These are phyloP conservation scores for Daedalea quercina DNA, from an alignment of 768 basidiomycete genomes.

Conservation along the genomic window DNA sequence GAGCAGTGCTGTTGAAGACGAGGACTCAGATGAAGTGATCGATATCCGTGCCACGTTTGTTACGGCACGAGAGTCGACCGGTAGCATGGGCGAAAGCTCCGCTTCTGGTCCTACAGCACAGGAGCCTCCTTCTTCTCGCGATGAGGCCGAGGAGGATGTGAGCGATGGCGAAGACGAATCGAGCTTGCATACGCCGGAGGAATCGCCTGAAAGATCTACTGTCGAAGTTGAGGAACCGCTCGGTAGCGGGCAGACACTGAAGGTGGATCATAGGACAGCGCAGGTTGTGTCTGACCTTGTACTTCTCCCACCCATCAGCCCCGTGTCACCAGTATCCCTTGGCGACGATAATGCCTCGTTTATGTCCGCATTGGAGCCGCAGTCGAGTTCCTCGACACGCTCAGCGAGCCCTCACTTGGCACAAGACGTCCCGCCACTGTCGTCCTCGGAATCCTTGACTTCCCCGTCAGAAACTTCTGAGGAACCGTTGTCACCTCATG, in stretches of 20 bases:
- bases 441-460: constrained; percentile 51
- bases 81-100: neutral
- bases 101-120: neutral
- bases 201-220: neutral
- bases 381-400: constrained; percentile 21
- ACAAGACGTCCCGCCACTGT: constrained; percentile 41
- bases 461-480: constrained; percentile 51
- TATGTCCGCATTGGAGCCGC: constrained; percentile 25
- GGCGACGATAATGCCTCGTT: constrained; percentile 21
- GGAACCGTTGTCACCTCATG: constrained; percentile 13
- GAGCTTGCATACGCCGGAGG: neutral
- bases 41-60: constrained; percentile 6
- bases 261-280: neutral
- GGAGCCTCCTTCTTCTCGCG: neutral
- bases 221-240: neutral
- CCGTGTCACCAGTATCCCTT: neutral
- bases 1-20: neutral
- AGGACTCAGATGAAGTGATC: neutral
- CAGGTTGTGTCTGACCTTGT: neutral
- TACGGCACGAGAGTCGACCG: neutral
- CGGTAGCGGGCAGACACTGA: neutral
- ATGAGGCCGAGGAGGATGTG: neutral
- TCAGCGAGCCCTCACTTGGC: constrained; percentile 28
- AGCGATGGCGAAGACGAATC: neutral
- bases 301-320: constrained; percentile 2